Evolutionary conservation across 2,329 filamentous ascomycete genomes (phyloP).

Genomic region (Ascochyta viciae-villosae): DNA sequence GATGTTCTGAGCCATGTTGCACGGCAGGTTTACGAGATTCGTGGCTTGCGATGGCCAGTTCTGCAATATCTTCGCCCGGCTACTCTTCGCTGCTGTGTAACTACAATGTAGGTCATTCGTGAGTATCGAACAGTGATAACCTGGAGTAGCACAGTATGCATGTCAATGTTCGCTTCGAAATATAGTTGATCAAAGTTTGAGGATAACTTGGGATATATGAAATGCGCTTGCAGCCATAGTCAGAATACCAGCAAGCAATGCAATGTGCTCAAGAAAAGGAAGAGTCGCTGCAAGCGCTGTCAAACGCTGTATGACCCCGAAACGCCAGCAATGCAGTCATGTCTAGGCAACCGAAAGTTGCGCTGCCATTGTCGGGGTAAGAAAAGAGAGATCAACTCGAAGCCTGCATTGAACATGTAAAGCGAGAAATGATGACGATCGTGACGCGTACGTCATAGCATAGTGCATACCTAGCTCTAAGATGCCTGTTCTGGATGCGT

Average conservation of each 20-base stretch:
- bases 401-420: neutral
- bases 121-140: neutral
- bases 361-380: neutral
- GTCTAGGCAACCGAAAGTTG: neutral
- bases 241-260: slow-evolving; percentile 2
- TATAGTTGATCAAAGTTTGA: neutral
- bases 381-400: neutral
- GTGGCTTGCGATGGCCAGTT: neutral
- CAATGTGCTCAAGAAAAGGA: neutral
- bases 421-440: neutral
- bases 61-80: neutral
- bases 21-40: neutral
- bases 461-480: slow-evolving; percentile 10
- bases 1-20: neutral
- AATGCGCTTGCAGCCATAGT: neutral
- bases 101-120: neutral
- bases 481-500: slow-evolving; percentile 15
- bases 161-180: neutral
- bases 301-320: neutral
- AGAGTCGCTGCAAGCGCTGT: neutral
- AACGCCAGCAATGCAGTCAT: slow-evolving; percentile 19
- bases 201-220: neutral
- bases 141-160: neutral
- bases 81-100: neutral
- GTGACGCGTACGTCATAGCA: neutral